Evolutionary conservation across 331 rosid genomes (phyloP).

Genomic region (Erythrophleum ivorense): DNA sequence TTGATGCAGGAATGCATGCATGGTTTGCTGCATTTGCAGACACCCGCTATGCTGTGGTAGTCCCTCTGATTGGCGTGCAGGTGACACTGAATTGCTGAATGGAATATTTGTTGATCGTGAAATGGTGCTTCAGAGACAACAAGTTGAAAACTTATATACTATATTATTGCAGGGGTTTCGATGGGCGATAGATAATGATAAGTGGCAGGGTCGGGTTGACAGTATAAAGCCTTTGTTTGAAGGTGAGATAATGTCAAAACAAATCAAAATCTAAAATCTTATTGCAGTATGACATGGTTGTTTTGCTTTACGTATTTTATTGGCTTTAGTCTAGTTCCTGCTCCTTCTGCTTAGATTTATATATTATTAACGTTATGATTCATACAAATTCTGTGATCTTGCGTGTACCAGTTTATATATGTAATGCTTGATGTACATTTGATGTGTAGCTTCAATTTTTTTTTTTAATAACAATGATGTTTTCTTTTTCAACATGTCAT

Average conservation of each 20-base stretch:
- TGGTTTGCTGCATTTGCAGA: slow-evolving; percentile 87
- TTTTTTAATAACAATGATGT: background rate
- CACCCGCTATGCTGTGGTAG: slow-evolving; percentile 83
- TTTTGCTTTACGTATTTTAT: background rate
- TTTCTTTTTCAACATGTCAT: background rate
- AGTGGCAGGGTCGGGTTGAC: slow-evolving; percentile 80
- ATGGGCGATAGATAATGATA: slow-evolving; percentile 84
- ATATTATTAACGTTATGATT: background rate
- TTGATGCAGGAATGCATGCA: slow-evolving; percentile 86
- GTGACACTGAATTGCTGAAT: slow-evolving; percentile 44
- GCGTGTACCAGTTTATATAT: background rate
- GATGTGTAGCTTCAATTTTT: background rate
- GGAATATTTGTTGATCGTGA: background rate
- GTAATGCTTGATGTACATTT: slow-evolving; percentile 7
- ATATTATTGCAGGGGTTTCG: slow-evolving; percentile 68
- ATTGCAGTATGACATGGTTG: background rate
- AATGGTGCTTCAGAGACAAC: slow-evolving; percentile 15
- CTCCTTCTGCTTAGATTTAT: background rate
- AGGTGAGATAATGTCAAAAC: slow-evolving; percentile 54
- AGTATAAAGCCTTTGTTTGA: slow-evolving; percentile 81
- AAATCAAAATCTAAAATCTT: slow-evolving; percentile 1
- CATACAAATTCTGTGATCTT: slow-evolving; percentile 6
- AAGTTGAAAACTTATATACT: slow-evolving; percentile 16
- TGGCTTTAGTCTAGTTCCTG: slow-evolving; percentile 12
- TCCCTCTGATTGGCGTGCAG: slow-evolving; percentile 88